Evolutionary conservation across 352 stramenopile species (phyloP), one percentile per base, ranked within the genome.

Genomic region (Globisporangium parvum): DNA sequence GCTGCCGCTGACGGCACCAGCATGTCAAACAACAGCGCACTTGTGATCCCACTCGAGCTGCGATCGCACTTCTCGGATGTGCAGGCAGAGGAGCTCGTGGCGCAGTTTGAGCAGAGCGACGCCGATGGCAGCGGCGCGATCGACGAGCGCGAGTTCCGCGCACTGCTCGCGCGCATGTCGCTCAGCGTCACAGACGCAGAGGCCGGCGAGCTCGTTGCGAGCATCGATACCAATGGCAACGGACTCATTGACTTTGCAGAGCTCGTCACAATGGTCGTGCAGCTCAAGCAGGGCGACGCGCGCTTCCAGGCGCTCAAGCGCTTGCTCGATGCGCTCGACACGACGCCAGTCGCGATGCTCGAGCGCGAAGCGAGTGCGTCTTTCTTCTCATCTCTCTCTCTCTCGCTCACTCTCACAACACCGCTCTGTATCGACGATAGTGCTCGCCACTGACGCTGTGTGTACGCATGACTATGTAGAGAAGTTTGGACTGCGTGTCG

Each of bases 91-190:
- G 80, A 91, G 53, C 67, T 91, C 28, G 55, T 71, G 1, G 55
- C 78, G 15, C 77, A 88, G 48, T 91, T 91, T 55, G 63, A 80
- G 20, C 61, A 73, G 26, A 77, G 75, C 28, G 78, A 91, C 50
- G 46, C 20, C 9, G 75, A 89, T 23, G 65, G 63, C 48, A 88
- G 75, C 37, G 78, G 75, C 8, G 47, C 71, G 20, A 87, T 91
- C 39, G 75, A 91, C 23, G 73, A 88, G 57, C 61, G 53, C 12
- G 77, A 88, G 60, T 91, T 88, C 60, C 65, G 65, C 28, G 65
- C 66, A n/a, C 65, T 91, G 40, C 66, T 91, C 21, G 59, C 57
- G 8, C 75, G 69, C 14, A 71, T 88, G 62, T 68, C 66, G 40
- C 58, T 87, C 21, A 55, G 68, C 3, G 61, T 91, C 40, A 70